These are phyloP conservation scores for Hypomyces rosellus DNA, from an alignment of 2,329 filamentous ascomycete species.

Conservation along the genomic window DNA sequence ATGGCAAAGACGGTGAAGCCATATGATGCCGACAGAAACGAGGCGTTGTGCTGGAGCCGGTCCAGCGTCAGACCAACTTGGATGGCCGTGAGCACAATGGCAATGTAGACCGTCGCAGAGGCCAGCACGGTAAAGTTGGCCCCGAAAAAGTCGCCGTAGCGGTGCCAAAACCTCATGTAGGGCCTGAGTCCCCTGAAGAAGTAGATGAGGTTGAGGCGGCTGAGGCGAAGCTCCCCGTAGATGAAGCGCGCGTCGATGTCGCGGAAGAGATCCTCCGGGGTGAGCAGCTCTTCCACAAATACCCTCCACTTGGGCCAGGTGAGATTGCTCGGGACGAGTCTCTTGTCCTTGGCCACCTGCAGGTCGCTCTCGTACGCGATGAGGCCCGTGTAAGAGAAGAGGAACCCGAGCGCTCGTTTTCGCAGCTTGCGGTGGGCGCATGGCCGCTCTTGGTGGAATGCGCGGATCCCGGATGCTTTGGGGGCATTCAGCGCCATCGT, in stretches of 20 bases:
- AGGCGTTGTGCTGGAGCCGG: conserved; percentile 20
- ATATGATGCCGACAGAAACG: conserved; percentile 36
- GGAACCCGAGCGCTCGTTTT: conserved; percentile 4
- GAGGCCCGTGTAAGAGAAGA: conserved; percentile 5
- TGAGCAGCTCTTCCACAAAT: not conserved
- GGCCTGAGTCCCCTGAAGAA: not conserved
- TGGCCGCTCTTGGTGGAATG: not conserved
- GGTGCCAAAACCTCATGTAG: not conserved
- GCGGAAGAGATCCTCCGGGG: not conserved
- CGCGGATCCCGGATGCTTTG: not conserved
- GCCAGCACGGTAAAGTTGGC: conserved; percentile 36
- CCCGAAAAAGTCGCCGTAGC: not conserved
- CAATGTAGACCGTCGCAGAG: conserved; percentile 33
- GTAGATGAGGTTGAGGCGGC: conserved; percentile 1
- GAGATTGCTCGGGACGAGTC: not conserved
- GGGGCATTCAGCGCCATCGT: not conserved
- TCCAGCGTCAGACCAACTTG: conserved; percentile 36
- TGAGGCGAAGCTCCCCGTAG: conserved; percentile 8
- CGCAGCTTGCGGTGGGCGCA: not conserved
- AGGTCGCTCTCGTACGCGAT: conserved; percentile 7
- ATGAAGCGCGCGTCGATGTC: conserved; percentile 7
- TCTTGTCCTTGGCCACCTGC: conserved; percentile 1
- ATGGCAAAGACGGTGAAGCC: conserved; percentile 42
- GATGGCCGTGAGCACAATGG: conserved; percentile 39
- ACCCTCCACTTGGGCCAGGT: not conserved